Conservation (phyloP, 495 filamentous ascomycete species). For the Daldinia loculata region DNA sequence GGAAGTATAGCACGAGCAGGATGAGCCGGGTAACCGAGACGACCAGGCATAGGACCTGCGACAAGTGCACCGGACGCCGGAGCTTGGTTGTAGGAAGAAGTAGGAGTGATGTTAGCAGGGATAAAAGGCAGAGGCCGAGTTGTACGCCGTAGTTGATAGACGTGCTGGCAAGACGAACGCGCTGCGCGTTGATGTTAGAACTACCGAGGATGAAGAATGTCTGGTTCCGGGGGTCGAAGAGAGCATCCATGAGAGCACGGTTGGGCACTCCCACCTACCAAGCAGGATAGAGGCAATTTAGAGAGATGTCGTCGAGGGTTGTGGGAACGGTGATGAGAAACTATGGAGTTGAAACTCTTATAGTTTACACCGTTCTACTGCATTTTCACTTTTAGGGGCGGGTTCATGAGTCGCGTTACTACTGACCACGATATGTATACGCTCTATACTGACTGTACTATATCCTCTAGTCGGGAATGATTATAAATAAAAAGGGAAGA, state of each 20-base stretch:
- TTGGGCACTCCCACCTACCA: not conserved
- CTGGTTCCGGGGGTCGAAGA: conserved; percentile 34
- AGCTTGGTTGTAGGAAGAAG: conserved; percentile 26
- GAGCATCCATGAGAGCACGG: conserved; percentile 1
- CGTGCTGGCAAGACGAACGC: conserved; percentile 31
- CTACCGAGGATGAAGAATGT: conserved; percentile 31
- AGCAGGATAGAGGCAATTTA: no score
- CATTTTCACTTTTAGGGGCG: not conserved
- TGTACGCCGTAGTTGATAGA: conserved; percentile 39
- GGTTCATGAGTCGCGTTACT: not conserved
- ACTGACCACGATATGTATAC: not conserved
- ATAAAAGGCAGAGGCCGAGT: conserved; percentile 26
- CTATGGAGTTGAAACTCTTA: not conserved
- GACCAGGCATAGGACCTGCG: conserved; percentile 12
- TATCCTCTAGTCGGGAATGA: no score
- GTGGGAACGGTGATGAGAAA: no score
- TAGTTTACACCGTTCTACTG: not conserved
- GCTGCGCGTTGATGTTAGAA: conserved; percentile 19
- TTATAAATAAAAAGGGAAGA: no score
- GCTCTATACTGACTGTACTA: no score
- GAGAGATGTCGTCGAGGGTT: no score
- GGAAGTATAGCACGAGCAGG: conserved; percentile 33
- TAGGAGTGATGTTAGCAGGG: conserved; percentile 22
- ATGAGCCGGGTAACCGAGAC: conserved; percentile 15
- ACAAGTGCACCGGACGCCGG: conserved; percentile 19